These are phyloP conservation scores for Coemansia sp. DNA, from an alignment of 192 early-diverging fungal species.

Conservation along the genomic window DNA sequence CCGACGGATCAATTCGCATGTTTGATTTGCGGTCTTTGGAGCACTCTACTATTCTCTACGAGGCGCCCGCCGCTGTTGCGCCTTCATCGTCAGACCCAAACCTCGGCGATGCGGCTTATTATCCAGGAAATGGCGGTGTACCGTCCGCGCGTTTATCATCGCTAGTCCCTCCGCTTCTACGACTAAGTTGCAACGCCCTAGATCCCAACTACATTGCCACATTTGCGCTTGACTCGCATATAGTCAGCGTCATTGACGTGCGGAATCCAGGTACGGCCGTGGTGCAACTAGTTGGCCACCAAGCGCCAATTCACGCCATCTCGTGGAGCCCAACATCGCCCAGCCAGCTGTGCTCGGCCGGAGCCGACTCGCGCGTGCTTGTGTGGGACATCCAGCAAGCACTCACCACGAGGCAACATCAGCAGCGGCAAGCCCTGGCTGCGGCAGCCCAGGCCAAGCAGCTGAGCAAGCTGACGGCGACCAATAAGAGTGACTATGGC, in stretches of 20 bases:
- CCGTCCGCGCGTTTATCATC: constrained; percentile 27
- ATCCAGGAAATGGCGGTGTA: constrained; percentile 13
- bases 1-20: constrained; percentile 95
- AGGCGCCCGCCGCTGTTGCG: constrained; percentile 64
- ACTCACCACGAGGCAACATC: constrained; percentile 46
- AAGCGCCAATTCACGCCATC: constrained; percentile 76
- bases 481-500: constrained; percentile 17
- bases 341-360: constrained; percentile 83
- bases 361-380: constrained; percentile 86
- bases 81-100: constrained; percentile 24
- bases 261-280: constrained; percentile 88
- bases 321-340: constrained; percentile 85
- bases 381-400: constrained; percentile 85
- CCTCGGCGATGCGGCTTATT: constrained; percentile 27
- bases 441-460: constrained; percentile 52
- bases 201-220: constrained; percentile 92
- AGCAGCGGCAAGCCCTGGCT: constrained; percentile 48
- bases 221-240: constrained; percentile 79
- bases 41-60: constrained; percentile 98
- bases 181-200: constrained; percentile 86
- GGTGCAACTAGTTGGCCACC: constrained; percentile 79
- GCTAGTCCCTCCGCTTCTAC: constrained; percentile 67
- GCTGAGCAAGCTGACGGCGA: constrained; percentile 29
- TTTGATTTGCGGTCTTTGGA: constrained; percentile 96
- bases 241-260: constrained; percentile 89